phyloP scores from a whole-genome alignment of 768 basidiomycete species.

The Kondoa subrosea region DNA sequence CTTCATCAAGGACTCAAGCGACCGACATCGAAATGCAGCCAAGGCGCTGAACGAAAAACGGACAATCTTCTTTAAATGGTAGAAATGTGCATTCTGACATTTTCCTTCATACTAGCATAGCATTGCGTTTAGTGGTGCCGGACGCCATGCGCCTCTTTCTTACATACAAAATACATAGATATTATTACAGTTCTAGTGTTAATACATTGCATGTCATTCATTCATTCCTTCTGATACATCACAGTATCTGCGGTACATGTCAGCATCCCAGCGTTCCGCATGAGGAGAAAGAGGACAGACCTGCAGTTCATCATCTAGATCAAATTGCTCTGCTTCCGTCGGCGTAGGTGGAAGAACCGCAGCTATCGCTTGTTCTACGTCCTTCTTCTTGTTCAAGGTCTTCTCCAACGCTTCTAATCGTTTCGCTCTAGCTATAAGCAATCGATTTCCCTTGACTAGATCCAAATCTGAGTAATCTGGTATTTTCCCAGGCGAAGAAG shows the following conservation, averaged over 20 bases:
- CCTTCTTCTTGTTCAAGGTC: neutral
- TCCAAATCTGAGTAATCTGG: neutral
- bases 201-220: no score
- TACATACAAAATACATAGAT: no score
- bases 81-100: neutral
- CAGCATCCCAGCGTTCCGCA: no score
- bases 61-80: neutral
- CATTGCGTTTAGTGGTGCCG: no score
- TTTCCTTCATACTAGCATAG: no score
- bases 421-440: neutral
- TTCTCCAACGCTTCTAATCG: neutral
- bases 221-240: no score
- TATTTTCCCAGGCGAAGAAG: neutral
- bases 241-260: no score
- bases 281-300: no score
- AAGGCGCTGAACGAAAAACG: neutral
- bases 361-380: neutral
- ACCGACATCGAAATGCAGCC: neutral
- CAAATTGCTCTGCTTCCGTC: no score
- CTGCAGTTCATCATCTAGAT: no score
- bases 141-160: no score
- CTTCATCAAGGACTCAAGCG: neutral
- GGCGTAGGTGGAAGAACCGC: neutral
- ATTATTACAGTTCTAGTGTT: no score
- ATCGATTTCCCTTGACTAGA: neutral